Base-by-base conservation (phyloP, 192 early-diverging fungal genomes). In the Rhizoclosmatium globosum region DNA sequence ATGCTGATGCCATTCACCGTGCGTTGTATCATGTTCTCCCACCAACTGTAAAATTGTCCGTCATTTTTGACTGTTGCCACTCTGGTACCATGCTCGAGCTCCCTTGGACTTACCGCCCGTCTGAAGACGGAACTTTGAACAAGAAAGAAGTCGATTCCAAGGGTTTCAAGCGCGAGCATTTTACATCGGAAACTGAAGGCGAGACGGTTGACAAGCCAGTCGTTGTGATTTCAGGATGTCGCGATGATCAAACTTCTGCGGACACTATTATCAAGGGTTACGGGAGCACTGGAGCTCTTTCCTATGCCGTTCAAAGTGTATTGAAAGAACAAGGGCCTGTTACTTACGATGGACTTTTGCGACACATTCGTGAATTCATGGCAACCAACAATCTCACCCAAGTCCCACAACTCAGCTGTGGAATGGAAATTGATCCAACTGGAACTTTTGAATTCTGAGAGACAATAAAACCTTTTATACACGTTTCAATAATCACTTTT, bases 211-310 rank as follows among this genome's bases (percentile, higher is more conserved):
- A 71, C 3, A 71, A 71, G 39, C n/a, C 6, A 4, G 89, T 92
- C 31, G 81, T 90, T 64, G 85, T 88, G 83, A 88, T 92, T 75
- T 89, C 86, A 47, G 83, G 88, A 9, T 91, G 91, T 77, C 88
- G 87, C 0, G 89, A 91, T 62, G 85, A 89, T 83, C 90, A 91
- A 79, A 90, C 86, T 41, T 88, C 84, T 9, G 84, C 92, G 47
- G 84, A 91, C 74, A 76, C 74, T 44, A 38, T n/a, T 69, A 47
- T 67, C 15, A 65, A 76, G 39, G 74, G 74, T 3, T 64, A 67
- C 31, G 73, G 77, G 45, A 64, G 47, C 60, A 78, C 77, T 44
- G 77, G 77, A 6, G 77, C 77, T 11, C 23, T 78, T 3, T 56
- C 47, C 3, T 76, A 78, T 44, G 60, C 77, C 6, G 46, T 78